Conservation (phyloP, 2,329 filamentous ascomycete species). For the Rosellinia necatrix region DNA sequence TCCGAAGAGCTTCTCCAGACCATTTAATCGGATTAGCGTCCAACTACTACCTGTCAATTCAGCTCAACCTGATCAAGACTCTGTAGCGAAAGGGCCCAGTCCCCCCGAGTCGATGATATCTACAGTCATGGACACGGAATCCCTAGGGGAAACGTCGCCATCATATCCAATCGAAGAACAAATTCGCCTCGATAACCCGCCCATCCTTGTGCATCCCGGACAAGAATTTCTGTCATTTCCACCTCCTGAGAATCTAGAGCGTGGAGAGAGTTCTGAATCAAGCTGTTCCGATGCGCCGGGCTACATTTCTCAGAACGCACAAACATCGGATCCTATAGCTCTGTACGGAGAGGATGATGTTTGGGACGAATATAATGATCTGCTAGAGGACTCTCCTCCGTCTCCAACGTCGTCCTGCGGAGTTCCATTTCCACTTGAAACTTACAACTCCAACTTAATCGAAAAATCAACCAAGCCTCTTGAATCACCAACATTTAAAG, state of each 20-base stretch:
- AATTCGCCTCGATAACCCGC: constrained; percentile 22
- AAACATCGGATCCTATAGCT: constrained; percentile 65
- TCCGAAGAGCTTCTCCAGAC: constrained; percentile 82
- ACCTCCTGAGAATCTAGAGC: constrained; percentile 71
- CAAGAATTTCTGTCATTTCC: constrained; percentile 77
- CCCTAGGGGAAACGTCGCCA: not conserved
- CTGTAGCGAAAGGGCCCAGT: constrained; percentile 55
- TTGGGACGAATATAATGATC: constrained; percentile 92
- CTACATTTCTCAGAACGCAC: constrained; percentile 66
- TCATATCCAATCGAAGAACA: constrained; percentile 23
- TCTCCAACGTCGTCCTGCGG: constrained; percentile 63
- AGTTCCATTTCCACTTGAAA: constrained; percentile 60
- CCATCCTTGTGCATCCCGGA: constrained; percentile 39
- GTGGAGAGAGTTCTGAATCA: constrained; percentile 60
- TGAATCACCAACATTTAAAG: constrained; percentile 54
- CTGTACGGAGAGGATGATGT: constrained; percentile 81
- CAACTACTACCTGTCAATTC: constrained; percentile 43
- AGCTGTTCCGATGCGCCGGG: constrained; percentile 69
- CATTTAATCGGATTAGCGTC: constrained; percentile 67
- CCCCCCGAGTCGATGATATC: constrained; percentile 48
- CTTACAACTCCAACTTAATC: constrained; percentile 46
- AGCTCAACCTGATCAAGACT: constrained; percentile 44
- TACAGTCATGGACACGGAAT: constrained; percentile 44
- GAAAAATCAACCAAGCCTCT: constrained; percentile 45
- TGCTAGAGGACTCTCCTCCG: constrained; percentile 69